These are phyloP conservation scores for Fusarium begoniae DNA, from an alignment of 2,329 filamentous ascomycete species.

Conservation along the genomic window DNA sequence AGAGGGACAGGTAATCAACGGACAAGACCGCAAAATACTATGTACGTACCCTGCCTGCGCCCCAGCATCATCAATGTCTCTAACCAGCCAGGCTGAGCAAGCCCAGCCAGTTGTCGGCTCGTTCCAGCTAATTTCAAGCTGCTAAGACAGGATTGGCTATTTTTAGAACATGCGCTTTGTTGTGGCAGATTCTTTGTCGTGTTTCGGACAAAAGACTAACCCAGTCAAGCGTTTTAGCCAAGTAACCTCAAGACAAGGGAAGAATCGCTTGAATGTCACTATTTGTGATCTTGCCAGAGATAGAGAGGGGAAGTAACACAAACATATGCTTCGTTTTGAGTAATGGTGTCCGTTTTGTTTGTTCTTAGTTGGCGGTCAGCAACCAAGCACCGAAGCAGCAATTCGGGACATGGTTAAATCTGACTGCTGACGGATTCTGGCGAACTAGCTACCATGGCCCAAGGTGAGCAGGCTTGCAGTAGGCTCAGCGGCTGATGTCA, in stretches of 20 bases:
- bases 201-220: slow-evolving; percentile 38
- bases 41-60: slow-evolving; percentile 25
- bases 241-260: slow-evolving; percentile 21
- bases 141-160: slow-evolving; percentile 26
- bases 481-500: slow-evolving; percentile 37
- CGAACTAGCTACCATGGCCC: slow-evolving; percentile 9
- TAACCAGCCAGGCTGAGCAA: background rate
- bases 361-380: slow-evolving; percentile 33
- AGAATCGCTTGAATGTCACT: slow-evolving; percentile 21
- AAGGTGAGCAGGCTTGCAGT: slow-evolving; percentile 30
- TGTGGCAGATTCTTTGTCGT: slow-evolving; percentile 30
- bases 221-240: slow-evolving; percentile 15
- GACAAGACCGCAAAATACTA: slow-evolving; percentile 3
- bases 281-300: background rate
- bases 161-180: slow-evolving; percentile 33
- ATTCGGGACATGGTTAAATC: slow-evolving; percentile 33
- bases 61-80: slow-evolving; percentile 23
- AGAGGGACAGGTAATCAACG: slow-evolving; percentile 2
- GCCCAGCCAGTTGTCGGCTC: slow-evolving; percentile 26
- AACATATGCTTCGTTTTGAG: slow-evolving; percentile 9
- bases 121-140: slow-evolving; percentile 36
- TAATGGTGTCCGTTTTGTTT: background rate
- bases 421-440: slow-evolving; percentile 30
- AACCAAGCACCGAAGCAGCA: slow-evolving; percentile 13
- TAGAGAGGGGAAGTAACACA: background rate